Base-by-base conservation (phyloP, 164 flowering plant genomes). In the Tinospora cordifolia region DNA sequence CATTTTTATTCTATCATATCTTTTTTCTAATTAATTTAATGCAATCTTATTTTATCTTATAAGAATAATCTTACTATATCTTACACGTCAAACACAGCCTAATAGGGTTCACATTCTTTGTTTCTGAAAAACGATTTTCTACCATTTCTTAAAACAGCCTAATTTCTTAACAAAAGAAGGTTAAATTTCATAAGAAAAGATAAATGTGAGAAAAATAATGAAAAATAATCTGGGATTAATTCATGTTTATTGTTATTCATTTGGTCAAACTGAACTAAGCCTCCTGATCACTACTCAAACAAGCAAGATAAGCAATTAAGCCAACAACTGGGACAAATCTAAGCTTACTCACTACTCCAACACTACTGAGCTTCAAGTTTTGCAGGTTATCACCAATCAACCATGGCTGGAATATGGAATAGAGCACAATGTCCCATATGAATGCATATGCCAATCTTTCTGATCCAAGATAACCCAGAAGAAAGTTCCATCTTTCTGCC, bases 401-500 rank as follows among this genome's bases (percentile, higher is more conserved):
- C 97, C 97, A 92, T 40, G 99, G 97, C 84, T 94, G 99, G 80
- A 94, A 92, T 65, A 90, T 71, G 40, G 62, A 71, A 82, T 94
- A 92, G 46, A 94, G 86, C 69, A 80, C 79, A 47, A 92, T 84
- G 72, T 94, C 99, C 99, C 97, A 92, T 22, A 94, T 84, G 84
- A 94, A 94, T 46, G 99, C 97, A 80, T 94, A 94, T 63, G 97
- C 95, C 64, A 90, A 80, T 71, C 99, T 82, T 75, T 94, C 99
- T 36, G 97, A 89, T 39, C 85, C 87, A 27, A 90, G 74, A 79
- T 94, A 92, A 62, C 78, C 70, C 39, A 75, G 24, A 77, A 94
- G 75, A 81, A 77, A 94, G 17, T 88, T 86, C 89, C 81, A 88
- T 70, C 99, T 83, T 30, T 88, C 90, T 2, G 77, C 6, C 67